A percentile compares a stretch with the other conserved stretches of the same genome.
phyloP scores from a whole-genome alignment of 106 monocot genomes.

The Amphibolis antarctica region DNA sequence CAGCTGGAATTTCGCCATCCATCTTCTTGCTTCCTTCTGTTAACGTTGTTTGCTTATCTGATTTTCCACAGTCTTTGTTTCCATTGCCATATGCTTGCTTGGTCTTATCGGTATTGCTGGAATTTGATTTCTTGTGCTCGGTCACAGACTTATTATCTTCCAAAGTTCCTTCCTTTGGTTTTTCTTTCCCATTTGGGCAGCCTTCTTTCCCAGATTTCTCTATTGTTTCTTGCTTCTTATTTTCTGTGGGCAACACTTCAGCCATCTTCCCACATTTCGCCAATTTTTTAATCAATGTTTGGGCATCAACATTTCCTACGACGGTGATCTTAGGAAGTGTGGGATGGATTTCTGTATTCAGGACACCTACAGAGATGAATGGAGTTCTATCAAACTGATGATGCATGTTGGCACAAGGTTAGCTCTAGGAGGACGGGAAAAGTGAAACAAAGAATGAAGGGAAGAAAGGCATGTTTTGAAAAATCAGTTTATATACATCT shows the following conservation, averaged over 20 bases:
- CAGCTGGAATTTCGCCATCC: neutral
- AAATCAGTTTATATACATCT: neutral
- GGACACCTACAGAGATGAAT: constrained; percentile 35
- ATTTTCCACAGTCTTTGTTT: neutral
- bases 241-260: constrained; percentile 20
- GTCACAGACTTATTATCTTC: neutral
- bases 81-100: neutral
- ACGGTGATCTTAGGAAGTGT: constrained; percentile 64
- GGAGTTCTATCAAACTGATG: neutral
- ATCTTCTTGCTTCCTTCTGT: neutral
- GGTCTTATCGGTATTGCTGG: neutral
- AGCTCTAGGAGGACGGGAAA: neutral
- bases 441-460: neutral
- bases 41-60: neutral
- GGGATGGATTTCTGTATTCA: constrained; percentile 74
- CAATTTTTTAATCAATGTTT: constrained; percentile 47
- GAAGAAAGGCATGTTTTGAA: neutral
- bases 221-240: constrained; percentile 6
- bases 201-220: neutral
- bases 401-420: neutral
- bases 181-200: constrained; percentile 1
- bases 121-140: neutral
- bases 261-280: constrained; percentile 55
- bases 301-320: constrained; percentile 38
- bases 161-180: constrained; percentile 4